A percentile compares a stretch with the other conserved stretches of the same genome.
Conservation (phyloP, 225 moss, liverwort and hornwort genomes). For the Climacium dendroides region DNA sequence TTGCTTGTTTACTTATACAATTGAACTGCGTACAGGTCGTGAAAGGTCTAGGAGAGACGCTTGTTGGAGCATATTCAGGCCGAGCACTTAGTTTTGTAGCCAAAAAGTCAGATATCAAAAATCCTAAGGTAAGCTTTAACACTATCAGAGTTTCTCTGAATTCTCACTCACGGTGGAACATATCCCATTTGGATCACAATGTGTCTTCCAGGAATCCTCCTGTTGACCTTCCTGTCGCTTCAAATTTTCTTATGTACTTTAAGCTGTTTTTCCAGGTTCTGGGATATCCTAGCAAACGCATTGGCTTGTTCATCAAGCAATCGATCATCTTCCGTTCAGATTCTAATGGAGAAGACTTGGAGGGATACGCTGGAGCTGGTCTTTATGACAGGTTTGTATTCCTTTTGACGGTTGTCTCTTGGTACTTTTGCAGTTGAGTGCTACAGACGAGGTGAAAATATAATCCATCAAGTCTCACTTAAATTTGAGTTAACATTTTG, state of each 20-base stretch:
- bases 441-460: neutral
- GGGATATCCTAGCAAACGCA: constrained; percentile 81
- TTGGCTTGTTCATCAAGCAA: constrained; percentile 82
- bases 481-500: neutral
- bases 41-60: constrained; percentile 91
- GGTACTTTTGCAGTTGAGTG: neutral
- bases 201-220: neutral
- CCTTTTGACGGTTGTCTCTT: neutral
- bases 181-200: neutral
- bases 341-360: constrained; percentile 95
- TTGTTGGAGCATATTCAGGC: constrained; percentile 94
- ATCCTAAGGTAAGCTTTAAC: constrained; percentile 33
- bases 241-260: neutral
- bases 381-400: constrained; percentile 79
- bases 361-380: constrained; percentile 97
- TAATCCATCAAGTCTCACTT: neutral
- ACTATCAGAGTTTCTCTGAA: neutral
- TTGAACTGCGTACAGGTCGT: constrained; percentile 42
- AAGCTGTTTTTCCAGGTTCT: constrained; percentile 21
- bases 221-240: neutral
- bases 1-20: neutral
- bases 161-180: neutral
- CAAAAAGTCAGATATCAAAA: constrained; percentile 57
- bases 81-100: constrained; percentile 86
- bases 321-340: constrained; percentile 95